Evolutionary conservation across 225 moss, liverwort and hornwort genomes (phyloP).

Genomic region (Polytrichum formosum): DNA sequence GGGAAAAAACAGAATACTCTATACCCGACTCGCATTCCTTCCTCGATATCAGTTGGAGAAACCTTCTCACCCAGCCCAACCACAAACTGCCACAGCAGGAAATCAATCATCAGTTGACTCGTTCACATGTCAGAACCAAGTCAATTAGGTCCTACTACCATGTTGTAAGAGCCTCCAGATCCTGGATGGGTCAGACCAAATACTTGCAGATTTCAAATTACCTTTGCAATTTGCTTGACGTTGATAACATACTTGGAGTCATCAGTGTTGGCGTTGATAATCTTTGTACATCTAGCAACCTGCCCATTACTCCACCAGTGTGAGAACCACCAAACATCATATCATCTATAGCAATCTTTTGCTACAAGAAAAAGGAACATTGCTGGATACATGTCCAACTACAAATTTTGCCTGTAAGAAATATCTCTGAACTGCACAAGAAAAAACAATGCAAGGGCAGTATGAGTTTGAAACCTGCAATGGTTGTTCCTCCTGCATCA

Average conservation of each 20-base stretch:
- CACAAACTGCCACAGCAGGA: slow-evolving; percentile 58
- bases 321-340: neutral
- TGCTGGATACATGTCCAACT: too few species aligned
- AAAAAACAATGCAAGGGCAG: neutral
- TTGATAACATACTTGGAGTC: slow-evolving; percentile 94
- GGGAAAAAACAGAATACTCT: slow-evolving; percentile 1
- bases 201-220: slow-evolving; percentile 2
- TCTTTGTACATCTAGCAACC: slow-evolving; percentile 97
- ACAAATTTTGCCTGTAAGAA: too few species aligned
- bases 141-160: too few species aligned
- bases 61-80: slow-evolving; percentile 93
- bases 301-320: slow-evolving; percentile 18
- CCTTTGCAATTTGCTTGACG: slow-evolving; percentile 96
- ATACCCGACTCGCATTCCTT: slow-evolving; percentile 97
- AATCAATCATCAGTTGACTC: neutral
- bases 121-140: slow-evolving; percentile 2
- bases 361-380: too few species aligned
- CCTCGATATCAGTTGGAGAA: slow-evolving; percentile 93
- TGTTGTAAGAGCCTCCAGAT: too few species aligned
- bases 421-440: too few species aligned
- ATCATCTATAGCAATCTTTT: too few species aligned
- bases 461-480: slow-evolving; percentile 43
- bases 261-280: slow-evolving; percentile 83
- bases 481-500: slow-evolving; percentile 98
- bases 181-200: too few species aligned